Base-by-base conservation (phyloP, 441 rosid species). In the Populus hybrid region DNA sequence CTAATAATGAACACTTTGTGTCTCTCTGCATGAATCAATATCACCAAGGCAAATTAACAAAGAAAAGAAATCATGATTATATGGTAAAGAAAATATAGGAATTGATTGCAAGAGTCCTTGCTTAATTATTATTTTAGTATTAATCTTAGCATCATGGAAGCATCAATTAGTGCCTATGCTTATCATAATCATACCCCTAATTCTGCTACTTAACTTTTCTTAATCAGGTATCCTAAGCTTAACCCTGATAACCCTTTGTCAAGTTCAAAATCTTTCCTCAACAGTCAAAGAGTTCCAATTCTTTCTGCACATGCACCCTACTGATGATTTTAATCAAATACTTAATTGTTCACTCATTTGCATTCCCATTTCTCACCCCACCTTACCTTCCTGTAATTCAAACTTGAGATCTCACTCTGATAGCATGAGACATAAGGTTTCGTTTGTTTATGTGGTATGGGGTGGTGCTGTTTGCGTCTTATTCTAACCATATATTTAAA, bases 151-250 rank as follows among this genome's bases (percentile, higher is more conserved):
- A 56, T 75, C 53, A 73, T 75, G 76, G 70, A 78, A 78, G 79
- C 86, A 80, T 80, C 79, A 69, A 81, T 82, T 74, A 82, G 69
- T 74, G 76, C 80, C 81, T 69, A 85, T 6, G 78, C 64, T 85
- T 66, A 79, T 80, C 84, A 74, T 78, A 78, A 78, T 78, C 72
- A 74, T 53, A 31, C 42, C 79, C 77, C 83, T 75, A 80, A 72
- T 75, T 65, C 71, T 76, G 68, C n/a, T 61, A 16, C 42, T 21
- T 42, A 16, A 61, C 26, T 69, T 70, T 9, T 36, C 18, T 59
- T 20, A 69, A 59, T 6, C 50, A 23, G 28, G 77, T 76, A 76
- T 76, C 78, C 78, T 76, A 76, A 36, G 78, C 26, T 69, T 59
- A 69, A 26, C 12, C 35, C 7, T 14, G 50, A 14, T 69, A 7